A percentile compares a stretch with the other conserved stretches of the same genome.
These are phyloP conservation scores for Colletotrichum eleusines DNA, from an alignment of 2,329 filamentous ascomycete genomes.

Conservation along the genomic window DNA sequence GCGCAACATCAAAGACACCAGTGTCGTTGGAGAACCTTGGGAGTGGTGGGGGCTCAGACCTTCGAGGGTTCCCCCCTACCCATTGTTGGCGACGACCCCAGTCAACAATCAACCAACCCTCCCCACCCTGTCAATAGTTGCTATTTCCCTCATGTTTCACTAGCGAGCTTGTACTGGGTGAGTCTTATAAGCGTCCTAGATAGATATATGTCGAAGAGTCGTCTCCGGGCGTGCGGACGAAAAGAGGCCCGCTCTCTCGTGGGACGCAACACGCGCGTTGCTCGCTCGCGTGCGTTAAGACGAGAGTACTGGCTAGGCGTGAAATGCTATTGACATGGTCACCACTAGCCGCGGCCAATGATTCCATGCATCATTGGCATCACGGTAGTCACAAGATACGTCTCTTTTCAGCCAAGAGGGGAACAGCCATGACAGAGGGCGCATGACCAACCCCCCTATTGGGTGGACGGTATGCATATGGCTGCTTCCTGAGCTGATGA, in stretches of 20 bases:
- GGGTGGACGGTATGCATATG: neutral
- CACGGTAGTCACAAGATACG: neutral
- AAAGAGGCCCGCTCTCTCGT: neutral
- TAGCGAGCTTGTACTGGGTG: neutral
- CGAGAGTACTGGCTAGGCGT: neutral
- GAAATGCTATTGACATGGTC: neutral
- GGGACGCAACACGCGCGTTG: neutral
- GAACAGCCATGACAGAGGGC: no score
- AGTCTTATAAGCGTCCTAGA: neutral
- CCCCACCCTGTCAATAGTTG: neutral
- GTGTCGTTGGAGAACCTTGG: conserved; percentile 22
- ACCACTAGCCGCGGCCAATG: neutral
- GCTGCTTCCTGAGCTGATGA: neutral
- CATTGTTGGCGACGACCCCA: neutral
- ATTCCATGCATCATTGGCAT: neutral
- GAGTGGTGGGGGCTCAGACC: neutral
- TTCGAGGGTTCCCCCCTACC: neutral
- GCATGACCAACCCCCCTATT: neutral
- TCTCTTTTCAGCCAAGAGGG: no score
- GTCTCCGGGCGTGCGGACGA: neutral
- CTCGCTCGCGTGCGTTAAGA: neutral
- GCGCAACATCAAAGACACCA: neutral
- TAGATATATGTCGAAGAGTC: neutral
- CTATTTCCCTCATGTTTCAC: conserved; percentile 10
- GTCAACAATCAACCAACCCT: neutral